Conservation (phyloP, 192 early-diverging fungal species). For the Rhizophlyctis rosea region DNA sequence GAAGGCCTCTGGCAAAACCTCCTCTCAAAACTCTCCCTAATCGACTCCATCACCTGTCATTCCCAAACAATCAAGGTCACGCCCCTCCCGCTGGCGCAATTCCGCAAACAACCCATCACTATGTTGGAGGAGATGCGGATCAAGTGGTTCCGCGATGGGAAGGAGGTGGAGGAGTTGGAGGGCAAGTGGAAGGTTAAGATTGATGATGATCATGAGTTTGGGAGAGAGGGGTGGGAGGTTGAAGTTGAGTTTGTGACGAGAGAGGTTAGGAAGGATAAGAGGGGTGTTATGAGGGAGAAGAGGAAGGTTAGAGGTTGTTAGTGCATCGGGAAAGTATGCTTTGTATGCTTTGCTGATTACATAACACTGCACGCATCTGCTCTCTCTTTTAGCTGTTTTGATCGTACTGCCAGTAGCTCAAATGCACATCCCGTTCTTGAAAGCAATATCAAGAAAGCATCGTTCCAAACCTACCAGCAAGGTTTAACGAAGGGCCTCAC, state of each 20-base stretch:
- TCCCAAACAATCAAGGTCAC: neutral
- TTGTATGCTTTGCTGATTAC: too few species aligned
- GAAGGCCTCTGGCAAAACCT: conserved; percentile 57
- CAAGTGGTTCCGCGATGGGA: conserved; percentile 40
- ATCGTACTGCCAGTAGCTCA: too few species aligned
- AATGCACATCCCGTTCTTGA: too few species aligned
- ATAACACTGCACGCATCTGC: too few species aligned
- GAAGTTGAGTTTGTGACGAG: conserved; percentile 39
- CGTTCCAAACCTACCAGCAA: too few species aligned
- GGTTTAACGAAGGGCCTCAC: too few species aligned
- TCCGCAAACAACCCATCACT: conserved; percentile 28
- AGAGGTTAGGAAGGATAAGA: conserved; percentile 45
- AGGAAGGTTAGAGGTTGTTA: too few species aligned
- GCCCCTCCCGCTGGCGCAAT: conserved; percentile 48
- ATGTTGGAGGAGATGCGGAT: conserved; percentile 33
- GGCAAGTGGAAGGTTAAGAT: conserved; percentile 8
- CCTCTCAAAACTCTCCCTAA: conserved; percentile 42
- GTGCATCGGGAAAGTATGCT: too few species aligned
- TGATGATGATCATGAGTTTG: neutral
- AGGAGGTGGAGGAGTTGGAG: conserved; percentile 23
- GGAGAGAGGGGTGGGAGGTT: conserved; percentile 36
- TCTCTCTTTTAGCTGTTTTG: too few species aligned
- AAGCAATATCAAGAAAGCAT: too few species aligned
- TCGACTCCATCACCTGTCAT: conserved; percentile 40
- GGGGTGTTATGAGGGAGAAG: conserved; percentile 35